Evolutionary conservation across 805 yeast genomes (phyloP).

Genomic region (Hanseniaspora lachancei): DNA sequence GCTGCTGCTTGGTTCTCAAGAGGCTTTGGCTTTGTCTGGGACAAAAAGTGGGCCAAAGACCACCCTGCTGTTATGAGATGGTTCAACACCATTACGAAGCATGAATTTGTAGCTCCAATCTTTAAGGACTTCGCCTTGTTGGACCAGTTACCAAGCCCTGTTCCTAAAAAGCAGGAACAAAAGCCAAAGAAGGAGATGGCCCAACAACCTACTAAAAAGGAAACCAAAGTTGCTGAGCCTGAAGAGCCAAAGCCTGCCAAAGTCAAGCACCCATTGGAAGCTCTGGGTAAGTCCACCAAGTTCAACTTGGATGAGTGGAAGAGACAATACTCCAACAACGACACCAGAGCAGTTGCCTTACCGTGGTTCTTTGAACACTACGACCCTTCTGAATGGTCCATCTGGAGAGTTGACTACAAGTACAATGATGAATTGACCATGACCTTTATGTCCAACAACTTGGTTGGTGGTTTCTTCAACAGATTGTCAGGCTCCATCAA

Average conservation of each 20-base stretch:
- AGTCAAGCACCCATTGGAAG: slow-evolving; percentile 81
- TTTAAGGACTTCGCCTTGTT: slow-evolving; percentile 42
- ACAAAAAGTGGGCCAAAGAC: slow-evolving; percentile 46
- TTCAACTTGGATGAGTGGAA: slow-evolving; percentile 75
- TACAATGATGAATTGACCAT: slow-evolving; percentile 92
- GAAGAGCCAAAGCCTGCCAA: slow-evolving; percentile 32
- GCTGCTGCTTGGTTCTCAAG: slow-evolving; percentile 17
- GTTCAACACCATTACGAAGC: slow-evolving; percentile 45
- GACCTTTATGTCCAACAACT: slow-evolving; percentile 94
- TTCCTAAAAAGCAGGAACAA: slow-evolving; percentile 64
- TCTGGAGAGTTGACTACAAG: slow-evolving; percentile 87
- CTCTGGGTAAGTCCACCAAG: slow-evolving; percentile 54
- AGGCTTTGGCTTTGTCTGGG: slow-evolving; percentile 41
- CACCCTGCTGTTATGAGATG: slow-evolving; percentile 61
- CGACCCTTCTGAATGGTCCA: slow-evolving; percentile 82
- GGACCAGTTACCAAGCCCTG: slow-evolving; percentile 43
- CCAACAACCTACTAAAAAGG: slow-evolving; percentile 33
- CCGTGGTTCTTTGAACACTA: slow-evolving; percentile 96
- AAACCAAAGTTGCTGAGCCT: slow-evolving; percentile 20
- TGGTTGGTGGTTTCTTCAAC: slow-evolving; percentile 93
- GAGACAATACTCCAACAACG: slow-evolving; percentile 89
- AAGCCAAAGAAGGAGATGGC: slow-evolving; percentile 26
- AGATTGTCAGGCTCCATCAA: slow-evolving; percentile 83
- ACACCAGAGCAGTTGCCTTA: slow-evolving; percentile 78
- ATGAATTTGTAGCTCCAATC: slow-evolving; percentile 36